These are phyloP conservation scores for Aspergillus ruber DNA, from an alignment of 2,329 filamentous ascomycete genomes.

Conservation along the genomic window DNA sequence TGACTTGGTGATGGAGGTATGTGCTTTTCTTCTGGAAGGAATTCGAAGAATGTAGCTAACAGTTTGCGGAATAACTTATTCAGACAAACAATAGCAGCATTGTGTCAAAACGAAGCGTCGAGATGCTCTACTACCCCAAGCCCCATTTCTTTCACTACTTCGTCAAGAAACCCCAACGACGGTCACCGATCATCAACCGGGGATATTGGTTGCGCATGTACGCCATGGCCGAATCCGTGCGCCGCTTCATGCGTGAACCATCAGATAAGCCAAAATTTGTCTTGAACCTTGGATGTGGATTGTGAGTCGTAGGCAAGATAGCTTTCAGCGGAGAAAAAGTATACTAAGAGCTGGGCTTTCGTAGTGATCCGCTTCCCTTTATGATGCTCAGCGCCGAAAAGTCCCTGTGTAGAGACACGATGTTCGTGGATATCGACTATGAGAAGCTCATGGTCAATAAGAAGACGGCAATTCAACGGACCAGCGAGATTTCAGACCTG, in stretches of 20 bases:
- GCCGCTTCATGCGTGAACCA: slow-evolving; percentile 60
- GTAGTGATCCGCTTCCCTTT: slow-evolving; percentile 80
- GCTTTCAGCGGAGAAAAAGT: slow-evolving; percentile 5
- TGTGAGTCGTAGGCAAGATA: slow-evolving; percentile 53
- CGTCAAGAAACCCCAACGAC: slow-evolving; percentile 72
- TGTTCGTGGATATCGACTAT: slow-evolving; percentile 83
- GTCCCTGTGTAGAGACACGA: slow-evolving; percentile 50
- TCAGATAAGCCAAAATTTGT: slow-evolving; percentile 61
- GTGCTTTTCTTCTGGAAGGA: slow-evolving; percentile 13
- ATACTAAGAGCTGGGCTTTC: slow-evolving; percentile 19
- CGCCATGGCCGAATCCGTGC: slow-evolving; percentile 68
- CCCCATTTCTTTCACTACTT: slow-evolving; percentile 84
- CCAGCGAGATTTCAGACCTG: slow-evolving; percentile 52
- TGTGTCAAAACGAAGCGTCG: slow-evolving; percentile 87
- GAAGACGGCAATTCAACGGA: slow-evolving; percentile 58
- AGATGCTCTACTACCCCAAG: slow-evolving; percentile 75
- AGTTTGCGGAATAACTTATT: not conserved
- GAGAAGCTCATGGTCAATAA: slow-evolving; percentile 72
- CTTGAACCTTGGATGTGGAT: slow-evolving; percentile 82
- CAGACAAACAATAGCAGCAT: slow-evolving; percentile 89
- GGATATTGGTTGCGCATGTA: slow-evolving; percentile 83
- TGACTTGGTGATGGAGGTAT: slow-evolving; percentile 49
- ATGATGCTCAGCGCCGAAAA: slow-evolving; percentile 67
- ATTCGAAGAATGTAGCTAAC: not conserved
- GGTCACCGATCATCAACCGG: slow-evolving; percentile 83